Percentiles rank a stretch among this genome's conserved stretches.
Conservation (phyloP, 345 rosid species). For the Abelmoschus esculentus region DNA sequence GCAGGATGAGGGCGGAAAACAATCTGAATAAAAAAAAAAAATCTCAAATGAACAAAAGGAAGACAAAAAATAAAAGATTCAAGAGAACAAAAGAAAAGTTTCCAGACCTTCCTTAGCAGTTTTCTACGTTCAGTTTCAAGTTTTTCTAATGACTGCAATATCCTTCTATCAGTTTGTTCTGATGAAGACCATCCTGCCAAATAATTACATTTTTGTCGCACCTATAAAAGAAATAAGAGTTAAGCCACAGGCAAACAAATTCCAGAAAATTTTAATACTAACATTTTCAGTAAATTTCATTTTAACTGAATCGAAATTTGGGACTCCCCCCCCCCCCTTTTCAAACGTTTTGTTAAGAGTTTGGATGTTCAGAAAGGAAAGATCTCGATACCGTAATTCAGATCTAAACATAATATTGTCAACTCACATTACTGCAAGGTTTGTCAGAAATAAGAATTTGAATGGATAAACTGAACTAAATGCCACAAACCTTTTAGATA, state of each 20-base stretch:
- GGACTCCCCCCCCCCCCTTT: neutral
- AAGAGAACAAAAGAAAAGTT: neutral
- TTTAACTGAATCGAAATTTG: neutral
- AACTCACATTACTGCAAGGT: neutral
- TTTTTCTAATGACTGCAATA: slow-evolving; percentile 29
- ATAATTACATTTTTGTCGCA: slow-evolving; percentile 68
- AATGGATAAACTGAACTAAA: neutral
- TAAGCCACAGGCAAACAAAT: neutral
- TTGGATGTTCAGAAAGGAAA: neutral
- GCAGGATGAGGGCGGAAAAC: slow-evolving; percentile 61
- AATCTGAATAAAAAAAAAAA: slow-evolving; percentile 42
- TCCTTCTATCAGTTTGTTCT: slow-evolving; percentile 37
- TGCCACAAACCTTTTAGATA: neutral
- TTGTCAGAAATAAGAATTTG: neutral
- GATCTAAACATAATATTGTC: no score
- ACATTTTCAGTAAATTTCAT: neutral
- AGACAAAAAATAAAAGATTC: neutral
- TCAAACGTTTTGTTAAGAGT: neutral
- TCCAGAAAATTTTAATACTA: neutral
- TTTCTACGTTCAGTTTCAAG: slow-evolving; percentile 44
- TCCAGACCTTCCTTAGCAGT: slow-evolving; percentile 58
- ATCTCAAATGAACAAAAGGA: neutral
- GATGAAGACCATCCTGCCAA: slow-evolving; percentile 54
- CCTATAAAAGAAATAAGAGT: slow-evolving; percentile 31
- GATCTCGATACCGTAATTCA: no score